Evolutionary conservation across 2,329 filamentous ascomycete genomes (phyloP), one percentile per base, ranked within the genome.

Genomic region (Pseudopyrenochaeta lycopersici): DNA sequence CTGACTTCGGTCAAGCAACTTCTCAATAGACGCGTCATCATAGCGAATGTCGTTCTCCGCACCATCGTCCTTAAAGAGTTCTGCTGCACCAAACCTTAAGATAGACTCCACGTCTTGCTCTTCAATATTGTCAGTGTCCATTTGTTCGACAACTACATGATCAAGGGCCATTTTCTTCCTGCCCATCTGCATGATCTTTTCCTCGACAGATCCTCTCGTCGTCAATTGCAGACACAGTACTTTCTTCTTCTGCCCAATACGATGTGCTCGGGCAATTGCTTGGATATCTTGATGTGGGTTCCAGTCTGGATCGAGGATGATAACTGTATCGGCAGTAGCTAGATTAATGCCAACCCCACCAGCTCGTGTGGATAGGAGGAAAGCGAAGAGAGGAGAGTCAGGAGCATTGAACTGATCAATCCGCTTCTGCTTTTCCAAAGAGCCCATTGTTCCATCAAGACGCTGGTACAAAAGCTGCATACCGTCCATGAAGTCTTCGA

Each of bases 221-320:
- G 97, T 92, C 0, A 99, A 80, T 72, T 98, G 94, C 68, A 98
- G 97, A 62, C 96, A 96, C 1, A 99, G 83, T 0, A 99, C 95
- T 66, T 96, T 97, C 63, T 95, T 92, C 75, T 92, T 92, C 76
- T 99, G 96, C 0, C 96, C 96, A 59, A 99, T 98, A 21, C 95
- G 89, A 76, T 99, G 95, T 15, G 94, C 95, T 61, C 96, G 88
- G 27, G 94, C 96, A 27, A 99, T 83, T 0, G 95, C 95, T 74
- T 99, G 95, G 35, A 99, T 90, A 68, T 99, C 96, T 76, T 99
- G 95, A 70, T 99, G 95, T 0, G 95, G 95, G 58, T 99, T 99
- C 81, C 96, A 98, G 71, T 99, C 95, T 0, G 92, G 92, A 66
- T 99, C 93, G 62, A 98, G 87, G 62, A 99, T 97, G 61, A 99